Evolutionary conservation across 1,139 yeast genomes (phyloP).

Genomic region (Arxiozyma heterogenica): DNA sequence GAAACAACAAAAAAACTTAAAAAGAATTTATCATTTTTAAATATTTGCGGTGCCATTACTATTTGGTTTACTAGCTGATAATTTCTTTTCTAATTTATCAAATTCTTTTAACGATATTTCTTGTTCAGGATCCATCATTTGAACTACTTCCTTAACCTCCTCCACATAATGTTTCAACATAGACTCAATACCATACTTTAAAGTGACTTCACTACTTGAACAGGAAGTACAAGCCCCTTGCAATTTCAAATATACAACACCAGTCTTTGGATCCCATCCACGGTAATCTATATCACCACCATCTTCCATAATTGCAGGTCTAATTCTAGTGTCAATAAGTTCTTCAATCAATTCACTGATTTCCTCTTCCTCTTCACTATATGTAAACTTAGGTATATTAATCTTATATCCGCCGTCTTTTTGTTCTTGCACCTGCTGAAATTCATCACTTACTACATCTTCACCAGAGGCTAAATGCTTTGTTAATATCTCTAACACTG

Average conservation of each 20-base stretch:
- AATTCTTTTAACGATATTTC: conserved; percentile 31
- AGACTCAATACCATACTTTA: conserved; percentile 72
- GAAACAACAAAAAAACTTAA: no score
- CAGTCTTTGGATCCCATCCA: conserved; percentile 50
- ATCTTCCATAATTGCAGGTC: conserved; percentile 88
- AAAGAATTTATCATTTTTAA: neutral
- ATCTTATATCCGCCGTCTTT: conserved; percentile 28
- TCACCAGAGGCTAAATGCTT: conserved; percentile 76
- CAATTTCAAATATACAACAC: conserved; percentile 56
- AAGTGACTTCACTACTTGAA: conserved; percentile 64
- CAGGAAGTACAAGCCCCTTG: conserved; percentile 79
- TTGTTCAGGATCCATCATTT: conserved; percentile 41
- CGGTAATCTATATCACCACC: conserved; percentile 79
- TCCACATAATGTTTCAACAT: conserved; percentile 76
- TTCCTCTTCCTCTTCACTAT: conserved; percentile 37
- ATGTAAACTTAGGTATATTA: conserved; percentile 24
- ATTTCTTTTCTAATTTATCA: conserved; percentile 28
- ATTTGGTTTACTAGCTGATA: conserved; percentile 7
- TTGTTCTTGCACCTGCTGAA: conserved; percentile 27
- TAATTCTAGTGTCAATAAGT: conserved; percentile 81
- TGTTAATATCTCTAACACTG: conserved; percentile 74
- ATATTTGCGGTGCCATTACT: neutral
- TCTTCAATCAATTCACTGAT: conserved; percentile 88
- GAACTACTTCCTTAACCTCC: conserved; percentile 62
- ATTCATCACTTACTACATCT: conserved; percentile 38